Base-by-base conservation (phyloP, 179 eudicot genomes). In the Drosera spatulata region DNA sequence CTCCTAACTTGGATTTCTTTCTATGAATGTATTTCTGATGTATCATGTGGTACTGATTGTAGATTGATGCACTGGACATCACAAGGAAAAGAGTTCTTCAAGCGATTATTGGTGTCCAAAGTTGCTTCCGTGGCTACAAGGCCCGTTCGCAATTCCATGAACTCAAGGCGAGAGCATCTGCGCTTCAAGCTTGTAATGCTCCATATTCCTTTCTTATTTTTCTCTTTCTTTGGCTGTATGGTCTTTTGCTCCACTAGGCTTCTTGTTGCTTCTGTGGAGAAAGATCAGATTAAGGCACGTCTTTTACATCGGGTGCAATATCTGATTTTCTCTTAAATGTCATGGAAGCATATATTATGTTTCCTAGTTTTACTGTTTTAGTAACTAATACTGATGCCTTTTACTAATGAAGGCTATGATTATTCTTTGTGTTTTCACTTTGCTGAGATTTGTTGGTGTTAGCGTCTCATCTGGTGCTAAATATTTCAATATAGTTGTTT, bases 21-120 rank as follows among this genome's bases (percentile, higher is more conserved):
- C 10, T 8, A 7, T 8, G 50, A 8, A 46, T 46, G 50, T 46
- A 46, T 46, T 7, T 11, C 50, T 46, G 11, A 46, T 46, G 11
- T 46, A 22, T 22, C 33, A 22, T 22, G 33, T 22, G 33, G 33
- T 22, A 22, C 33, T 22, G 33, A 22, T 22, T 22, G 33, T 76
- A 91, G 99, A 85, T 93, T 73, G 95, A 95, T 39, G 83, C 71
- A 69, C 95, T 93, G 63, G 99, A 93, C 69, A 96, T 88, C 75
- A 93, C 96, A 65, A 77, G 99, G 77, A 88, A 82, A 56, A 87
- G 93, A 42, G 89, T 96, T 0, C 85, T 93, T 51, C 86, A 81
- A 75, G 90, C 96, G 63, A 89, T 93, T 53, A 75, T 93, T 58
- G 85, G 95, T 33, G 95, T 93, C 52, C 99, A 93, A 71, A 93